A percentile compares a stretch with the other conserved stretches of the same genome.
Evolutionary conservation across 2,329 filamentous ascomycete species (phyloP).

Genomic region (Ophiocordyceps sinensis): DNA sequence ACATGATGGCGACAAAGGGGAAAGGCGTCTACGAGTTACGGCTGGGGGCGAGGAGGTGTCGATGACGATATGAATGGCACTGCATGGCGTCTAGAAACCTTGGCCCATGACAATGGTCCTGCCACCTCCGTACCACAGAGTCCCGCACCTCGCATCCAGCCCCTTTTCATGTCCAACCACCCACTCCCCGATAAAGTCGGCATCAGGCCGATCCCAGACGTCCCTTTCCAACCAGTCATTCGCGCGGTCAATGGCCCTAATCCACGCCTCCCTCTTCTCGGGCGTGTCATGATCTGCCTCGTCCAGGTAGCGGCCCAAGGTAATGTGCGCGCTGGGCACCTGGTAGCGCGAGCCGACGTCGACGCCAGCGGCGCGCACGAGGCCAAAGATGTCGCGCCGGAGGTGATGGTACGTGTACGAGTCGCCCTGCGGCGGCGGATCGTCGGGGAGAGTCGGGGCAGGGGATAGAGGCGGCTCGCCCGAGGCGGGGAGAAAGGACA

Average conservation of each 20-base stretch:
- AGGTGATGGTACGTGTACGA: constrained; percentile 83
- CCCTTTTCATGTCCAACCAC: constrained; percentile 75
- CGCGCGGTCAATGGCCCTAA: constrained; percentile 57
- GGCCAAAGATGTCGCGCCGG: constrained; percentile 58
- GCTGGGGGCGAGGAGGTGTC: no score
- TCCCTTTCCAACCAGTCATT: constrained; percentile 60
- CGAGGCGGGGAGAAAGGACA: constrained; percentile 74
- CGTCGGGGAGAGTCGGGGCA: constrained; percentile 21
- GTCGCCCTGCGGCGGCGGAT: constrained; percentile 37
- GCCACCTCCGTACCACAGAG: constrained; percentile 79
- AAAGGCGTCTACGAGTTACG: no score
- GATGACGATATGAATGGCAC: no score
- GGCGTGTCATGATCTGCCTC: constrained; percentile 47
- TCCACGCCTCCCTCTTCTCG: constrained; percentile 46
- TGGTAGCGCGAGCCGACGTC: constrained; percentile 66
- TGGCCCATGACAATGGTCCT: constrained; percentile 50
- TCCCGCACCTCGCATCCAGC: constrained; percentile 59
- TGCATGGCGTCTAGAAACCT: constrained; percentile 32
- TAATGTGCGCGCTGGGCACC: constrained; percentile 81
- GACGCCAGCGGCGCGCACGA: constrained; percentile 47
- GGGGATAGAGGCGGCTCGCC: constrained; percentile 36
- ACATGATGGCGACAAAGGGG: no score
- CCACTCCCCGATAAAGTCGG: constrained; percentile 54
- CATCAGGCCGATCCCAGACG: constrained; percentile 47
- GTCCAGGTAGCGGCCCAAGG: constrained; percentile 66